Evolutionary conservation across 768 basidiomycete species (phyloP).

Genomic region (Coprinopsis marcescibilis): DNA sequence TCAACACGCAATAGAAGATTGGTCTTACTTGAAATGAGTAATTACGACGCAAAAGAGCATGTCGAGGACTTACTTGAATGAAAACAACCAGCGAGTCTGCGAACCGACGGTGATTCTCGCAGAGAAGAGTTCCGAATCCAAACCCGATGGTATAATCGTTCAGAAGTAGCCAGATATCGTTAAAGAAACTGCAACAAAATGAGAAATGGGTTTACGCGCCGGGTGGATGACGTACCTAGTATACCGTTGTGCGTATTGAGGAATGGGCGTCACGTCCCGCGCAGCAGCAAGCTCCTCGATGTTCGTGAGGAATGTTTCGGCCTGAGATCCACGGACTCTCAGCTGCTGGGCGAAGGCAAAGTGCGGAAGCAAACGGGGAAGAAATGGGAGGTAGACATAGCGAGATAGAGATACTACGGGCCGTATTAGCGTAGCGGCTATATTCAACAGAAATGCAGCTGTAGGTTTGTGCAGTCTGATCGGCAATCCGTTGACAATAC

Average conservation of each 20-base stretch:
- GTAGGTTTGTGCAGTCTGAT: conserved; percentile 13
- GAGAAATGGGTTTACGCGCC: neutral
- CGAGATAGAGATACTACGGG: conserved; percentile 14
- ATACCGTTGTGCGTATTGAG: conserved; percentile 50
- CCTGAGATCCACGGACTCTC: conserved; percentile 50
- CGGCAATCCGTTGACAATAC: conserved; percentile 11
- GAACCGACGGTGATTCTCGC: conserved; percentile 53
- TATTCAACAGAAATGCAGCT: conserved; percentile 20
- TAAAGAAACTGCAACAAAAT: conserved; percentile 64
- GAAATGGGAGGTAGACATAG: conserved; percentile 11
- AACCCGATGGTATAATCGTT: conserved; percentile 88
- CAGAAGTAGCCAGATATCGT: conserved; percentile 82
- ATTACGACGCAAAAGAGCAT: neutral
- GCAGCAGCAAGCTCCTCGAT: conserved; percentile 31
- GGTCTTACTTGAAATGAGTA: neutral
- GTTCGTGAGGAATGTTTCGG: conserved; percentile 36
- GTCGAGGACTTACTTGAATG: conserved; percentile 33
- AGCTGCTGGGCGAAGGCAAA: conserved; percentile 49
- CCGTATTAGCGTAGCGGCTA: conserved; percentile 13
- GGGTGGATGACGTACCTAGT: conserved; percentile 45
- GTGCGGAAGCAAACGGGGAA: conserved; percentile 1
- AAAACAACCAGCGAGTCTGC: conserved; percentile 29
- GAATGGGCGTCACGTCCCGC: conserved; percentile 28
- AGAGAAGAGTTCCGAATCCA: conserved; percentile 64
- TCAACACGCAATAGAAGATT: conserved; percentile 45